These are phyloP conservation scores for Cryptococcus maquisensis DNA, from an alignment of 1,284 basidiomycete genomes.

Conservation along the genomic window DNA sequence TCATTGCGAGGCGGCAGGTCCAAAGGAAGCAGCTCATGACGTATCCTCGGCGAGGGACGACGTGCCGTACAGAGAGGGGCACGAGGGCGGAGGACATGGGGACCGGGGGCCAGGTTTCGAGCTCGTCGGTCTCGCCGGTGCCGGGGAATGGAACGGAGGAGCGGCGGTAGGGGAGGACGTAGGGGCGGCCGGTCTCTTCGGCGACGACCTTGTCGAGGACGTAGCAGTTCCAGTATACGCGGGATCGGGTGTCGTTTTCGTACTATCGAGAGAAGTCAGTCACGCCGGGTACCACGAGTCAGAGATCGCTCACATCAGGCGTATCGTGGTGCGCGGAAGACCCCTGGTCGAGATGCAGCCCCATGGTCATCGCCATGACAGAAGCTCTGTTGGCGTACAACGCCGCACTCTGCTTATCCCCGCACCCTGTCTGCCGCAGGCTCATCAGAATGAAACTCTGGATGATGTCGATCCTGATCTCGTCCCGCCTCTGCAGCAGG, in stretches of 20 bases:
- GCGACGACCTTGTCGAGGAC: constrained; percentile 49
- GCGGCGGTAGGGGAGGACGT: constrained; percentile 44
- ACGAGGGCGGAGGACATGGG: constrained; percentile 20
- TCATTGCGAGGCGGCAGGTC: constrained; percentile 39
- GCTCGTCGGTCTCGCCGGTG: constrained; percentile 47
- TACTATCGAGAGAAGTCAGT: constrained; percentile 5
- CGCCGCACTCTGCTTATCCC: constrained; percentile 48
- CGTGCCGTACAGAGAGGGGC: constrained; percentile 20
- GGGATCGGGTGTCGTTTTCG: constrained; percentile 42
- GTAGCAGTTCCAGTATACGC: constrained; percentile 50
- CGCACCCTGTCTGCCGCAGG: constrained; percentile 49
- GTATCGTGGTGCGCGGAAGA: constrained; percentile 11
- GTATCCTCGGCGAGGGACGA: constrained; percentile 27
- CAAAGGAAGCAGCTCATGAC: constrained; percentile 39
- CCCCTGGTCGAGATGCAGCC: constrained; percentile 42
- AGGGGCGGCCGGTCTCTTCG: constrained; percentile 50
- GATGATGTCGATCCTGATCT: constrained; percentile 35
- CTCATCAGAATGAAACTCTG: constrained; percentile 49
- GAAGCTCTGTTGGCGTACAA: constrained; percentile 46
- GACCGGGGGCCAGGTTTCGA: constrained; percentile 46
- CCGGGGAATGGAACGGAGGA: constrained; percentile 47
- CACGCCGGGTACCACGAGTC: constrained; percentile 4
- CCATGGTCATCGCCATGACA: constrained; percentile 49
- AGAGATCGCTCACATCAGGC: not conserved
- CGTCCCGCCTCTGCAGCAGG: constrained; percentile 27